These are phyloP conservation scores for Rhizopogon sp. DNA, from an alignment of 768 basidiomycete species.

Conservation along the genomic window DNA sequence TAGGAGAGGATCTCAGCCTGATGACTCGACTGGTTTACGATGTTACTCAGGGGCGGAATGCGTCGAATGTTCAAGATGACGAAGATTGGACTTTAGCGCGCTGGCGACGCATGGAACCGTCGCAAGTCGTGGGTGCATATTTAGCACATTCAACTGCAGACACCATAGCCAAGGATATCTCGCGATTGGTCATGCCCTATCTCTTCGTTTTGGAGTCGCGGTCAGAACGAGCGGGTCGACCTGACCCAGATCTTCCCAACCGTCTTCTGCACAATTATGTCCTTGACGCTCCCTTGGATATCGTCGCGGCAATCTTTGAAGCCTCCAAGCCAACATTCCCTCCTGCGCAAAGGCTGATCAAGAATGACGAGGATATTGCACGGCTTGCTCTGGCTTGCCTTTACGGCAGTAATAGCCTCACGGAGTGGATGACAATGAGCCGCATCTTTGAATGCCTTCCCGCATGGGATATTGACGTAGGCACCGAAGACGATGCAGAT, in stretches of 20 bases:
- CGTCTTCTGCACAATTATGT: slow-evolving; percentile 71
- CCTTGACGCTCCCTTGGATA: slow-evolving; percentile 59
- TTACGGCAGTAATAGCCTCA: slow-evolving; percentile 72
- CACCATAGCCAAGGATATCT: slow-evolving; percentile 62
- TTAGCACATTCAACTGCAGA: slow-evolving; percentile 65
- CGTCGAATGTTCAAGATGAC: slow-evolving; percentile 25
- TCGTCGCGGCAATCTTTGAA: slow-evolving; percentile 76
- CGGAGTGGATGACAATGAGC: slow-evolving; percentile 83
- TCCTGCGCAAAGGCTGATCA: slow-evolving; percentile 63
- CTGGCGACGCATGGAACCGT: slow-evolving; percentile 69
- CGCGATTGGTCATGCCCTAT: slow-evolving; percentile 83
- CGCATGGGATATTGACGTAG: slow-evolving; percentile 66
- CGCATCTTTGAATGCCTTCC: slow-evolving; percentile 94
- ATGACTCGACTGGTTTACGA: slow-evolving; percentile 88
- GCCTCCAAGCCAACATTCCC: slow-evolving; percentile 88
- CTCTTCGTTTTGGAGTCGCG: slow-evolving; percentile 88
- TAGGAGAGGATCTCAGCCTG: slow-evolving; percentile 90
- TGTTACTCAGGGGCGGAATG: slow-evolving; percentile 40
- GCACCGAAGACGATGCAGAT: slow-evolving; percentile 63
- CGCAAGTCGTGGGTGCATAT: slow-evolving; percentile 68
- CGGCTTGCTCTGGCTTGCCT: slow-evolving; percentile 83
- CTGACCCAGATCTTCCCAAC: slow-evolving; percentile 61
- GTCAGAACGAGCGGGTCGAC: slow-evolving; percentile 71
- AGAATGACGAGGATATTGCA: slow-evolving; percentile 78
- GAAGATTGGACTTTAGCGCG: slow-evolving; percentile 73